phyloP scores from a whole-genome alignment of 306 rosid genomes.

The Malus asiatica region DNA sequence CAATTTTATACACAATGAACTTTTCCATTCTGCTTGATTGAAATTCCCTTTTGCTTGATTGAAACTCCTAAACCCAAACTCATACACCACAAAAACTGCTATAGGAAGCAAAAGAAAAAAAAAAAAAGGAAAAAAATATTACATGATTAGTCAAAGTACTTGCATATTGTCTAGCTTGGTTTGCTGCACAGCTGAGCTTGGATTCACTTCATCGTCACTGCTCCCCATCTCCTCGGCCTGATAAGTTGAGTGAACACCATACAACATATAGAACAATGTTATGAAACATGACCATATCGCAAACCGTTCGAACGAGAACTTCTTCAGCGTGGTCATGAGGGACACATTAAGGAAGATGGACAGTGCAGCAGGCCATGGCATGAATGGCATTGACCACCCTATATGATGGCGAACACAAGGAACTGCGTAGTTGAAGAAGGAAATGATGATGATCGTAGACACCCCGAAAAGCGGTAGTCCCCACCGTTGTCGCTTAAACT shows the following conservation, averaged over 20 bases:
- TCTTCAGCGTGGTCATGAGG: constrained; percentile 60
- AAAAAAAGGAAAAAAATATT: not conserved
- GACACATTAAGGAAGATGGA: constrained; percentile 77
- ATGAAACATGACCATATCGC: constrained; percentile 61
- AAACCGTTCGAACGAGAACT: constrained; percentile 54
- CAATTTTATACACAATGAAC: not conserved
- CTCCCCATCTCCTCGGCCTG: constrained; percentile 61
- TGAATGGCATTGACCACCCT: constrained; percentile 71
- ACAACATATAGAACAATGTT: constrained; percentile 67
- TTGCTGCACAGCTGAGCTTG: constrained; percentile 35
- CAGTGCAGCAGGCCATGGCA: constrained; percentile 90
- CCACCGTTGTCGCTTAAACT: constrained; percentile 58
- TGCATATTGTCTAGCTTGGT: constrained; percentile 55
- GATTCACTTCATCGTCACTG: constrained; percentile 29
- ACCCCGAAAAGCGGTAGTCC: constrained; percentile 45
- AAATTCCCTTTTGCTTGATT: constrained; percentile 3
- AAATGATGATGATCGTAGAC: constrained; percentile 40
- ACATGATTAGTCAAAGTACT: constrained; percentile 26
- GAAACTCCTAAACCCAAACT: constrained; percentile 9
- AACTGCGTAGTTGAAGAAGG: constrained; percentile 47
- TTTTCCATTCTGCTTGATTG: not conserved
- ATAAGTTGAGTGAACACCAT: constrained; percentile 89
- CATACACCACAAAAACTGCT: not conserved
- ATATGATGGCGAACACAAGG: constrained; percentile 19
- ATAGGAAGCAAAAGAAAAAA: not conserved